phyloP scores from a whole-genome alignment of 2,329 filamentous ascomycete species.

The Neofusicoccum kwambonambiense region DNA sequence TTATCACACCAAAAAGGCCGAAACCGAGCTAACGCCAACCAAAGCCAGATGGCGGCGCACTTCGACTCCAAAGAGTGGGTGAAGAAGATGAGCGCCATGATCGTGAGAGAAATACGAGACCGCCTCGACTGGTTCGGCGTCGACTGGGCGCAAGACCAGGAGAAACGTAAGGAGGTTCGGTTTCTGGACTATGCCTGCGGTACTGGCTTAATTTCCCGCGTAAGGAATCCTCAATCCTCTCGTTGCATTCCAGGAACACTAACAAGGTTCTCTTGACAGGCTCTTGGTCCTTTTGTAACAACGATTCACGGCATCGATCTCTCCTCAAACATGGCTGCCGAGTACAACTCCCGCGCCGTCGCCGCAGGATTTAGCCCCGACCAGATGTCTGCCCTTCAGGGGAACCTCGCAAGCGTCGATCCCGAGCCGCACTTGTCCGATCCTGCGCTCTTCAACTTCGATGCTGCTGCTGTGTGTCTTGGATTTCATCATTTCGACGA shows the following conservation, averaged over 20 bases:
- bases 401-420: conserved; percentile 37
- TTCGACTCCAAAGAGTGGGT: conserved; percentile 58
- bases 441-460: conserved; percentile 40
- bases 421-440: conserved; percentile 25
- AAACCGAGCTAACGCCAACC: not conserved
- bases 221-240: conserved; percentile 36
- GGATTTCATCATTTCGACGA: conserved; percentile 56
- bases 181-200: conserved; percentile 77
- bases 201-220: conserved; percentile 64
- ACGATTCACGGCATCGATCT: conserved; percentile 68
- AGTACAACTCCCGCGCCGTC: conserved; percentile 61
- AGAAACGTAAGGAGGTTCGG: conserved; percentile 37
- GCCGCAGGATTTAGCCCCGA: conserved; percentile 22
- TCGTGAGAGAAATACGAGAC: conserved; percentile 56
- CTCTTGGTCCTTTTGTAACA: conserved; percentile 61
- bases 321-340: conserved; percentile 66
- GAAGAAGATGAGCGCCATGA: conserved; percentile 51
- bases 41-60: conserved; percentile 51
- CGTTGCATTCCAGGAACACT: conserved; percentile 1
- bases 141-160: conserved; percentile 45
- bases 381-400: conserved; percentile 29
- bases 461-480: conserved; percentile 43
- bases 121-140: conserved; percentile 63
- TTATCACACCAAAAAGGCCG: not conserved
- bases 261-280: conserved; percentile 37